Evolutionary conservation across 2,329 filamentous ascomycete species (phyloP), one percentile per base, ranked within the genome.

Genomic region (Monilinia fructigena): DNA sequence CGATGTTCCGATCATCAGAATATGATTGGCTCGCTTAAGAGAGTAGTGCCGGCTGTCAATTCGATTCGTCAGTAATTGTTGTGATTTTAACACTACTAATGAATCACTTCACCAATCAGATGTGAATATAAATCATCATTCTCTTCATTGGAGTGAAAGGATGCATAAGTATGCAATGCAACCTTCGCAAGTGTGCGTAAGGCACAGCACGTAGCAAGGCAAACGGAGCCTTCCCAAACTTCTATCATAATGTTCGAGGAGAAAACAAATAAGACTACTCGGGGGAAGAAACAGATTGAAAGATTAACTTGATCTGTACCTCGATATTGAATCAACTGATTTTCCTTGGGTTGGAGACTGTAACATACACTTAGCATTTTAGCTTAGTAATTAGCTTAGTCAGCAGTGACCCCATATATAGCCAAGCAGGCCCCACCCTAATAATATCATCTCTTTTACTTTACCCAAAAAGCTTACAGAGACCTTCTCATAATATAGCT

Each of bases 141-240:
- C 28, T 50, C 8, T 11, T 60, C 8, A 60, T 50, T 60, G 45
- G 45, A 60, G 58, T 50, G 58, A 50, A 18, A n/a, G n/a, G 45
- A 26, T 59, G 55, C 56, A 59, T 48, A 59, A 31, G 28, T 47
- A 47, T 59, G 55, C 55, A 48, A 5, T 35, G 18, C 42, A 31
- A 60, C 20, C 42, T 60, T 38, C 56, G 48, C 47, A 60, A 60
- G 28, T 47, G 45, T 50, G n/a, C 31, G 58, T 60, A 18, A 60
- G 58, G 58, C 58, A 60, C 20, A 60, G 58, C 58, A 50, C 56
- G 45, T 60, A 20, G 45, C 56, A 60, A 60, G 45, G 56, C 42
- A 60, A 60, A 50, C 28, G 6, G 20, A 38, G 45, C 28, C 20
- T n/a, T 60, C 4, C 12, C 20, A 8, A 38, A 48, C 7, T 16